phyloP scores from a whole-genome alignment of 345 rosid genomes.

The Gossypium mustelinum region DNA sequence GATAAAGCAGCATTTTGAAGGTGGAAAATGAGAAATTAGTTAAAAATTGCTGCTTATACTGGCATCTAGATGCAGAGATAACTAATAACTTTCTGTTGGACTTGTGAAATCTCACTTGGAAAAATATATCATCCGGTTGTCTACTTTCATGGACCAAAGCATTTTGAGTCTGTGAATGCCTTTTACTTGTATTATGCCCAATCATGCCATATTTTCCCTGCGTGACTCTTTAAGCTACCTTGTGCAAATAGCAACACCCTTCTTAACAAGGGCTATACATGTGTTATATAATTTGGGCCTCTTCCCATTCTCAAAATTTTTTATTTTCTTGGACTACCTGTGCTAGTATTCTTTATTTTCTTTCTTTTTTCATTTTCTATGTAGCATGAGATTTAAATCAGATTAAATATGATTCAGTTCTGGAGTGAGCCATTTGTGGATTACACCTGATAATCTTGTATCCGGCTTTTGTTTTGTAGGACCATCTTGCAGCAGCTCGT shows the following conservation, averaged over 20 bases:
- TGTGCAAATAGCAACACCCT: neutral
- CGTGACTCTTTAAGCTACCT: neutral
- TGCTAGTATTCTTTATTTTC: neutral
- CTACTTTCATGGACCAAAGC: neutral
- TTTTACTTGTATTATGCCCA: neutral
- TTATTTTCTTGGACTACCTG: neutral
- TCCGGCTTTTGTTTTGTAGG: constrained; percentile 43
- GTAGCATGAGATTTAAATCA: neutral
- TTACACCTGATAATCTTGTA: neutral
- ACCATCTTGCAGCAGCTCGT: constrained; percentile 75
- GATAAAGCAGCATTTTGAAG: neutral
- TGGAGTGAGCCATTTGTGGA: neutral
- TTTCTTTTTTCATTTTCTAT: no score
- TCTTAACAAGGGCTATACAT: neutral
- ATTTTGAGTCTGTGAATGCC: neutral
- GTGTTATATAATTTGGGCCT: neutral
- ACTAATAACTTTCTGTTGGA: neutral
- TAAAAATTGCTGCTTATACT: neutral
- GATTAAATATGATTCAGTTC: neutral
- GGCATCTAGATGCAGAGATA: neutral
- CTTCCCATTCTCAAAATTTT: neutral
- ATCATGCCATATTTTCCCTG: neutral
- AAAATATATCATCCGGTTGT: neutral
- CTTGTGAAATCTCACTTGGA: neutral
- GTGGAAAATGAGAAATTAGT: neutral